Evolutionary conservation across 768 basidiomycete species (phyloP).

Genomic region (Hydnomerulius pinastri): DNA sequence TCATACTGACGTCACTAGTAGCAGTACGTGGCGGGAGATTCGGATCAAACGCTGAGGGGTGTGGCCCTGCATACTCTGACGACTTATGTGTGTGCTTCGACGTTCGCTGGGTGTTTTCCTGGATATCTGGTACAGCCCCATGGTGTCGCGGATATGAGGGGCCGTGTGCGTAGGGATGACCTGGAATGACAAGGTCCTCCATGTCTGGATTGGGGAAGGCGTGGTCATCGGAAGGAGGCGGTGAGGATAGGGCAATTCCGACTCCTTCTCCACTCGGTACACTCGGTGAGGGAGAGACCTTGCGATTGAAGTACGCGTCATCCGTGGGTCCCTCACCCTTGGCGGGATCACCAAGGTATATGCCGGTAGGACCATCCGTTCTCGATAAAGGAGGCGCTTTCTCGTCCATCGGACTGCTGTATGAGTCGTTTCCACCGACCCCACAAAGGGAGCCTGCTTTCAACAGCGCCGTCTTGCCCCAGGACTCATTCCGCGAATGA

Average conservation of each 20-base stretch:
- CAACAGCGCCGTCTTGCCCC: slow-evolving; percentile 38
- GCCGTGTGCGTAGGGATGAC: slow-evolving; percentile 40
- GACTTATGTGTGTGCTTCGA: slow-evolving; percentile 22
- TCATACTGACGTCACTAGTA: slow-evolving; percentile 32
- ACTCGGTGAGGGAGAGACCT: slow-evolving; percentile 34
- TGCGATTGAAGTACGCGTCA: slow-evolving; percentile 1
- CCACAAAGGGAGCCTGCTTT: slow-evolving; percentile 37
- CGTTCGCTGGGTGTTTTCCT: slow-evolving; percentile 3
- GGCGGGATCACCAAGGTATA: slow-evolving; percentile 4
- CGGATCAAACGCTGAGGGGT: slow-evolving; percentile 35
- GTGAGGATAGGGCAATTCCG: slow-evolving; percentile 47
- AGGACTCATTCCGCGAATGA: slow-evolving; percentile 41
- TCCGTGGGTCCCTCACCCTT: background rate
- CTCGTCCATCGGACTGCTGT: slow-evolving; percentile 23
- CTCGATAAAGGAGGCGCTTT: slow-evolving; percentile 23
- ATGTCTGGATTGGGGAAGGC: slow-evolving; percentile 9
- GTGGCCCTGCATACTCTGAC: slow-evolving; percentile 43
- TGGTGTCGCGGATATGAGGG: slow-evolving; percentile 17
- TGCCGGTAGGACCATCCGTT: slow-evolving; percentile 25
- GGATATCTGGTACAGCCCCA: background rate
- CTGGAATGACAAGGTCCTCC: slow-evolving; percentile 23
- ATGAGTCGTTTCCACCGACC: slow-evolving; percentile 22
- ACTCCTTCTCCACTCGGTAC: slow-evolving; percentile 29
- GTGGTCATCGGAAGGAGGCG: slow-evolving; percentile 27
- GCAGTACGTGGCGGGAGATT: slow-evolving; percentile 12